These are phyloP conservation scores for Ulvella scutata DNA, from an alignment of 139 green algal genomes.

Conservation along the genomic window DNA sequence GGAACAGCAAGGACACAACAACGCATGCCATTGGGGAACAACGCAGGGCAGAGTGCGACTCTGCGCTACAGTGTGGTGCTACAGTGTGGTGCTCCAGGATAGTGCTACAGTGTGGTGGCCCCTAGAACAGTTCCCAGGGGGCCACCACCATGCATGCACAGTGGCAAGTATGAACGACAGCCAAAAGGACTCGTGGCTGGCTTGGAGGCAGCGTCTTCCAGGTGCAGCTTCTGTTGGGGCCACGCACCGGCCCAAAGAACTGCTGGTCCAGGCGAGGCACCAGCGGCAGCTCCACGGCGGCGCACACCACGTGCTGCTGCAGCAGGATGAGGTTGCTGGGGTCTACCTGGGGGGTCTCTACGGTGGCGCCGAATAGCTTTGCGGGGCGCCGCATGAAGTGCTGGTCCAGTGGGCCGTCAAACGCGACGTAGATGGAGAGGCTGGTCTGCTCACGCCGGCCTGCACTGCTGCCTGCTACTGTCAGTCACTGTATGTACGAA, in stretches of 20 bases:
- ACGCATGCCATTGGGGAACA: too few relatives aligned
- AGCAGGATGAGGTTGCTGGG: constrained; percentile 48
- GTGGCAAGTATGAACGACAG: too few relatives aligned
- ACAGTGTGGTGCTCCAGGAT: too few relatives aligned
- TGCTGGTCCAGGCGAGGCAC: constrained; percentile 12
- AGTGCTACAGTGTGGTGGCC: too few relatives aligned
- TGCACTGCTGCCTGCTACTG: too few relatives aligned
- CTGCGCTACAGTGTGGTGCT: too few relatives aligned
- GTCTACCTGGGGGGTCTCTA: constrained; percentile 62
- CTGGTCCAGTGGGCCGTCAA: constrained; percentile 86
- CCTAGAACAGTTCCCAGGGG: too few relatives aligned
- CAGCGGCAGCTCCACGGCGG: constrained; percentile 55
- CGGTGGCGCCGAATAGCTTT: constrained; percentile 51
- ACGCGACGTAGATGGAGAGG: constrained; percentile 71
- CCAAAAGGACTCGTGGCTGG: neutral
- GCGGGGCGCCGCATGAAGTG: constrained; percentile 77
- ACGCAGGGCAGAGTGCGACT: too few relatives aligned
- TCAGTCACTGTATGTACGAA: too few relatives aligned
- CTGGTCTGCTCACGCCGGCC: constrained; percentile 57
- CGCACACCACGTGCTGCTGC: constrained; percentile 64
- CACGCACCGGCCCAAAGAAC: neutral
- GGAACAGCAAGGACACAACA: too few relatives aligned
- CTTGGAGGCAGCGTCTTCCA: neutral
- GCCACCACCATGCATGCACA: constrained; percentile 1
- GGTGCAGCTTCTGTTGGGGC: neutral